Percentiles rank a stretch among this genome's conserved stretches.
Conservation (phyloP, 2,329 filamentous ascomycete species). For the Metarhizium humberi region DNA sequence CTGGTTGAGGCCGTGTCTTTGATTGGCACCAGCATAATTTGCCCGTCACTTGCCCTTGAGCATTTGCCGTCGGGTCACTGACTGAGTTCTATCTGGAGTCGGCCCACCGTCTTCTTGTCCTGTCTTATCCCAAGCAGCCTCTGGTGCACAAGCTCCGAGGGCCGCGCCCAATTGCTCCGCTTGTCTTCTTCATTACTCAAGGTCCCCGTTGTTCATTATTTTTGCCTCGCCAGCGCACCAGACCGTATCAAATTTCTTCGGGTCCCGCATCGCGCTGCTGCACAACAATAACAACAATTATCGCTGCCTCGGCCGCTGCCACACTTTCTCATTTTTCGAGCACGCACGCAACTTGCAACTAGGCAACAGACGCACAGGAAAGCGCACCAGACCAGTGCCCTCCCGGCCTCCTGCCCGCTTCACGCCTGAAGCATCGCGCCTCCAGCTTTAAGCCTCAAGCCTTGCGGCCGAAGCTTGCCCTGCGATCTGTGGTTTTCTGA, state of each 20-base stretch:
- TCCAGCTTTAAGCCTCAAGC: no score
- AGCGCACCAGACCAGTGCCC: background rate
- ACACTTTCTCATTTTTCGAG: background rate
- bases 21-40: background rate
- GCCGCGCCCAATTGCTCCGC: conserved; percentile 13
- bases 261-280: conserved; percentile 13
- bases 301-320: background rate
- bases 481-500: conserved; percentile 5
- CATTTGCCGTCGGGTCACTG: no score
- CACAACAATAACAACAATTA: conserved; percentile 1
- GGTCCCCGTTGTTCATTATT: conserved; percentile 18
- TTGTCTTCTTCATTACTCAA: conserved; percentile 14
- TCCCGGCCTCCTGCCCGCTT: background rate
- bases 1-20: background rate
- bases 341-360: background rate
- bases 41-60: background rate
- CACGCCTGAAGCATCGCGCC: background rate
- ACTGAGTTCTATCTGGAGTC: background rate
- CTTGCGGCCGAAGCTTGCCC: conserved; percentile 1
- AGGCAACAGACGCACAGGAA: background rate
- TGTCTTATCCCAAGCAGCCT: background rate
- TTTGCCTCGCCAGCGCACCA: conserved; percentile 6
- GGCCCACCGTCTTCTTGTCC: background rate
- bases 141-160: background rate
- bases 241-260: conserved; percentile 22